Evolutionary conservation across 1,284 basidiomycete species (phyloP), one percentile per base, ranked within the genome.

Genomic region (Leccinum pachyderme): DNA sequence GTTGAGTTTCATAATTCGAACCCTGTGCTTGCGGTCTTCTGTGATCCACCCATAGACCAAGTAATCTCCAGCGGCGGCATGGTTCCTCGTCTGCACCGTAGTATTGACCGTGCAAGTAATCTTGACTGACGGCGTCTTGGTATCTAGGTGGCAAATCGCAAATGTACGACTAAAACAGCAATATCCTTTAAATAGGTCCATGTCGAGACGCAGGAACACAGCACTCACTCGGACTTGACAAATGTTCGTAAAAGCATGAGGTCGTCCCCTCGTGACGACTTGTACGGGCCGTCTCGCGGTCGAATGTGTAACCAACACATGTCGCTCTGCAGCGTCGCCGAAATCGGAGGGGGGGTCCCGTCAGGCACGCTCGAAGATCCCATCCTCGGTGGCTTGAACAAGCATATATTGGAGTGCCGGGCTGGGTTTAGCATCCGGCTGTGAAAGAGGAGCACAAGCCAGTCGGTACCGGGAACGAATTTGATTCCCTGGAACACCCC

Each of bases 11-110:
- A 68, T 70, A 47, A 71, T 59, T 32, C 66, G 67, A 37, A 68
- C 25, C 56, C 71, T 51, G 39, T 68, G 69, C 49, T 35, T 66
- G 51, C 64, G 68, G 8, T 69, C 62, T 5, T 63, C 58, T 13
- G 68, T 70, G 13, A 71, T 69, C 66, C 66, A 68, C 7, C 69
- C 66, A 46, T 67, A 71, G 29, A 59, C 58, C 8, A 68, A 4
- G 32, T 69, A 71, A 22, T 71, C 66, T 11, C 68, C 69, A 24
- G 60, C 66, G 9, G 49, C 66, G 31, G 56, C 46, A 24, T 70
- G 60, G 47, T 59, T 69, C 51, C 66, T 56, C 29, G 48, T 37
- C n/a, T 22, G 56, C 2, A 48, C 11, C 6, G 59, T 47, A 25
- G 69, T 68, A 43, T 67, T 63, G n/a, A 68, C 51, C 52, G 51